phyloP scores from a whole-genome alignment of 169 alveolate genomes.

The Plasmodium berghei region DNA sequence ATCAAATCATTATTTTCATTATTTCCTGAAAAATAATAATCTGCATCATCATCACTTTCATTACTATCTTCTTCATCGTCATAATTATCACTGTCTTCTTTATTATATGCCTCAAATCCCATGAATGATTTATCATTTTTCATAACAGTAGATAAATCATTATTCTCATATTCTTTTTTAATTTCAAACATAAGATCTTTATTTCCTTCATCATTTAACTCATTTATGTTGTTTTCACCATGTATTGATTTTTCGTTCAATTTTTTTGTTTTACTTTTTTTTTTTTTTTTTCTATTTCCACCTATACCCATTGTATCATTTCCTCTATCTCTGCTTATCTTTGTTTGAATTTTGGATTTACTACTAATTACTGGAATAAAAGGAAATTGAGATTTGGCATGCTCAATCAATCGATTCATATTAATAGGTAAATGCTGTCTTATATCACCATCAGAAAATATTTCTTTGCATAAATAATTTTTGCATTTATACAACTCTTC shows the following conservation, averaged over 20 bases:
- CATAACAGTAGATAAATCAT: conserved; percentile 40
- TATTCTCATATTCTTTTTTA: conserved; percentile 49
- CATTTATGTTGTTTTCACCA: not conserved
- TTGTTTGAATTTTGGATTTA: conserved; percentile 66
- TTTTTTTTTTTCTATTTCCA: conserved; percentile 5
- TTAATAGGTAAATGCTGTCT: conserved; percentile 98
- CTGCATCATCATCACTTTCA: conserved; percentile 75
- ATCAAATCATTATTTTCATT: not conserved
- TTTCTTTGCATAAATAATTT: conserved; percentile 85
- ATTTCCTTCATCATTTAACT: conserved; percentile 38
- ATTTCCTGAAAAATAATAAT: not conserved
- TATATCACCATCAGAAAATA: conserved; percentile 95
- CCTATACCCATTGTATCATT: conserved; percentile 73
- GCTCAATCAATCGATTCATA: conserved; percentile 93
- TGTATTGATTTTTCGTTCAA: conserved; percentile 10
- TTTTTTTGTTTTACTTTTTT: conserved; percentile 55
- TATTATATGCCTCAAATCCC: conserved; percentile 26
- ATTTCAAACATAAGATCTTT: conserved; percentile 66
- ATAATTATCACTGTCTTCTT: not conserved
- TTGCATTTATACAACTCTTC: conserved; percentile 84
- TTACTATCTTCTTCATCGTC: not conserved
- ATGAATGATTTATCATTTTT: conserved; percentile 19
- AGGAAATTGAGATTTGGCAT: conserved; percentile 93
- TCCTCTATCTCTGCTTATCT: conserved; percentile 14
- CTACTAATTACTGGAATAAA: conserved; percentile 71